Evolutionary conservation across 768 basidiomycete species (phyloP), one percentile per base, ranked within the genome.

Genomic region (Serendipita sp.): DNA sequence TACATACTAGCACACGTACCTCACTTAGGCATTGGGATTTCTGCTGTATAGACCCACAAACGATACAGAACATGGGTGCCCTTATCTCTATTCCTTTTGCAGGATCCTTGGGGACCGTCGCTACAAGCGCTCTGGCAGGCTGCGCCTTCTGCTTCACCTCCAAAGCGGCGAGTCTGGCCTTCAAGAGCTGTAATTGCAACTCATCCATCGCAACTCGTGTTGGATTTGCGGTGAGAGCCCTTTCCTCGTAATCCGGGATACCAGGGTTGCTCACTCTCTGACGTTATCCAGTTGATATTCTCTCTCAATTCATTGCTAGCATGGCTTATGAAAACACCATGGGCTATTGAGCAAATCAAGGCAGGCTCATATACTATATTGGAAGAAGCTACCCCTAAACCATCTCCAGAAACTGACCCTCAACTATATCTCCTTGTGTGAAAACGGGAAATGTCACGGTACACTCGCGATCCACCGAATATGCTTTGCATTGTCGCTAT

Each of bases 161-260:
- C 44, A 89, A 85, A 48, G 89, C 89, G 85, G 93, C 94, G 2
- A 92, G 90, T 41, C 92, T 95, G 83, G 91, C 96, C 77, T 93
- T 86, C 81, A 97, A 96, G 79, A 92, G 89, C 36, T 99, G 95
- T 75, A 98, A 98, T 73, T 99, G 96, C 77, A 97, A 98, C 73
- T 95, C 92, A 7, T 95, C 92, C 0, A 97, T 99, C 69, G 96
- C 96, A 0, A 97, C 94, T 48, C 86, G 94, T 71, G 86, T 97
- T 65, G 94, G 94, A 38, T 96, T 93, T 75, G 92, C 91, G 15
- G 92, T 91, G 72, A 66, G 87, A 73, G 28, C 34, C 23, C n/a
- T 7, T 38, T 46, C 64, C n/a, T 23, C 52, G n/a, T 46, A 63
- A 8, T 41, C 10, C 32, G 1, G 36, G 5, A 23, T 48, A 64